Base-by-base conservation (phyloP, 2,329 filamentous ascomycete species). In the Sporothrix brasiliensis region DNA sequence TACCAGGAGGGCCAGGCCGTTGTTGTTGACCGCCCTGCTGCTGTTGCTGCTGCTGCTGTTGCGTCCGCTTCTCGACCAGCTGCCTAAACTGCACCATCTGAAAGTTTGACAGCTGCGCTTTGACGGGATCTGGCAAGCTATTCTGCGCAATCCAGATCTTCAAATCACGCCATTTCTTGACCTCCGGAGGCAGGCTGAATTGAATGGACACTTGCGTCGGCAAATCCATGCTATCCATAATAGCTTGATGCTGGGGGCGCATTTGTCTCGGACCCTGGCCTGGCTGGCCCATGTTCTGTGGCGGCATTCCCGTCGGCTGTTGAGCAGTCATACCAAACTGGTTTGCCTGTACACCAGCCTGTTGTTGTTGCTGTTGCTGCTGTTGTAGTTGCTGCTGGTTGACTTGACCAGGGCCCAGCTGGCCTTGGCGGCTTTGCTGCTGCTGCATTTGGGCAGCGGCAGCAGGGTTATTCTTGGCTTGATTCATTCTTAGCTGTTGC, bases 181-280 rank as follows among this genome's bases (percentile, higher is more conserved):
- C 74, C 0, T 85, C 82, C 0, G 77, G 74, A 1, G 83, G 82
- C 2, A 84, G 70, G 24, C 67, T 74, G 1, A 78, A 73, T 11
- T 74, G 70, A 16, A 78, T 74, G 16, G 81, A 72, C 5, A 84
- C 74, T 16, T 78, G 76, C 2, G 75, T 73, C 0, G 83, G 83
- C 0, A 86, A 72, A 13, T 86, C 83, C 81, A 86, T 81, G 11
- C 74, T 78, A 71, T 86, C 83, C 81, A 86, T 85, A 71, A 82
- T 76, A 1, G 74, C 71, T 65, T 80, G 78, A 7, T 80, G 76
- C 34, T 82, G 81, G 4, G 69, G 60, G 24, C 68, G 71, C 47
- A 73, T 44, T 30, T 75, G 74, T 24, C 74, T 75, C 47, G 77
- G 76, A 19, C 76, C 58, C 2, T 75, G 69, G 13, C 44, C 66